Evolutionary conservation across 495 filamentous ascomycete species (phyloP).

Genomic region (Lasiosphaeria miniovina): DNA sequence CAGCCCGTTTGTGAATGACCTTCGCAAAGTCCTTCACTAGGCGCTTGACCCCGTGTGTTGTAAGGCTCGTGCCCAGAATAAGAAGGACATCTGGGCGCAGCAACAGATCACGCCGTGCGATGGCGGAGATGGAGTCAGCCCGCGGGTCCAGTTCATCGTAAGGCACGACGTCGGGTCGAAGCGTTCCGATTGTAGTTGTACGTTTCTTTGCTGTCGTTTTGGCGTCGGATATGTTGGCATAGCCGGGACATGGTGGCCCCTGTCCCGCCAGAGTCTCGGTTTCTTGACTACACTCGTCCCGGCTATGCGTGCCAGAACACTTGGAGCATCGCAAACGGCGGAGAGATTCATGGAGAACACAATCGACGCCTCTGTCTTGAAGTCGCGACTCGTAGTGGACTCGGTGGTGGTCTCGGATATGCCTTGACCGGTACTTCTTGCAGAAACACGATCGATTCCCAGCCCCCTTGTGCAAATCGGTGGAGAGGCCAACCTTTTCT

Average conservation of each 20-base stretch:
- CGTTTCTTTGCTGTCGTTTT: slow-evolving; percentile 15
- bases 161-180: slow-evolving; percentile 17
- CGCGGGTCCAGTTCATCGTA: slow-evolving; percentile 17
- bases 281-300: slow-evolving; percentile 15
- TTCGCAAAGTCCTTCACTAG: slow-evolving; percentile 18
- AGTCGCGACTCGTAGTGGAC: slow-evolving; percentile 7
- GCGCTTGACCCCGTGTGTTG: slow-evolving; percentile 18
- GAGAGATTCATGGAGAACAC: slow-evolving; percentile 19
- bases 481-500: slow-evolving; percentile 19
- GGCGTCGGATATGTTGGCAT: slow-evolving; percentile 12
- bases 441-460: slow-evolving; percentile 13
- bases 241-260: slow-evolving; percentile 12
- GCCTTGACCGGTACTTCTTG: slow-evolving; percentile 5
- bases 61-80: slow-evolving; percentile 19
- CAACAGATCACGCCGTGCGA: slow-evolving; percentile 15
- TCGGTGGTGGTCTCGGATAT: not conserved
- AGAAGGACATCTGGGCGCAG: slow-evolving; percentile 17
- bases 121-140: slow-evolving; percentile 18
- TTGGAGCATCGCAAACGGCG: slow-evolving; percentile 15
- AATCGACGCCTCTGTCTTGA: slow-evolving; percentile 14
- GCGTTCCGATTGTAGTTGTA: slow-evolving; percentile 12
- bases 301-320: slow-evolving; percentile 8
- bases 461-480: slow-evolving; percentile 11
- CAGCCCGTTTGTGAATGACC: slow-evolving; percentile 15
- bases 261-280: slow-evolving; percentile 10